Evolutionary conservation across 2,329 filamentous ascomycete genomes (phyloP), one percentile per base, ranked within the genome.

Genomic region (Trichoderma afroharzianum): DNA sequence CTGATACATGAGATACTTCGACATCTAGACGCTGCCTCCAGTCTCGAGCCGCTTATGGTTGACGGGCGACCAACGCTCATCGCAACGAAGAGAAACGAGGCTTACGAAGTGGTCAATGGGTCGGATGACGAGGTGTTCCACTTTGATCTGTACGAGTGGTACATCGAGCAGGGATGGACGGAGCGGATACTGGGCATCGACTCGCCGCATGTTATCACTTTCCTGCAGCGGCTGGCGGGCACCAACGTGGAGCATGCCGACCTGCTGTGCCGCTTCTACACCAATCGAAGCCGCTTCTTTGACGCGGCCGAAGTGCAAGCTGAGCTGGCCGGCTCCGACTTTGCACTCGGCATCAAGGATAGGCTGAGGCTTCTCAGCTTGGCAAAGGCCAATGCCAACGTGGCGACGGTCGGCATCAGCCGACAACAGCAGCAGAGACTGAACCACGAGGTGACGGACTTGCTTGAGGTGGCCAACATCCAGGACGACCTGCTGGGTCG

Each of bases 61-160:
- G 95, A 98, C 77, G 95, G 95, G 21, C 90, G 92, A 75, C 88
- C 89, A 64, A 95, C 94, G 0, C 81, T 93, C 14, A 88, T 93
- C 24, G 90, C 91, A 2, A 95, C 91, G 61, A 94, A 96, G 80
- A 89, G 93, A 74, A 88, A 90, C 63, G 95, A 99, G 82, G 95
- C 96, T 0, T 97, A 98, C 81, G 89, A 91, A 58, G 93, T 98
- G 3, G 94, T 99, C 76, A 93, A 97, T 78, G 88, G 88, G 72
- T 97, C 95, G 0, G 88, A 91, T 15, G 96, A 99, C 75, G 93
- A 98, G 78, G 93, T 98, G 5, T 99, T 99, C 84, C 92, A 98
- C 80, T 97, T 93, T 73, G 94, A 93, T 77, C 86, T 99, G n/a
- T 99, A 98, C 79, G 95, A 98, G 77, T 99, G 96, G 95, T 99